Evolutionary conservation across 1,284 basidiomycete species (phyloP), one percentile per base, ranked within the genome.

Genomic region (Kwoniella shivajii): DNA sequence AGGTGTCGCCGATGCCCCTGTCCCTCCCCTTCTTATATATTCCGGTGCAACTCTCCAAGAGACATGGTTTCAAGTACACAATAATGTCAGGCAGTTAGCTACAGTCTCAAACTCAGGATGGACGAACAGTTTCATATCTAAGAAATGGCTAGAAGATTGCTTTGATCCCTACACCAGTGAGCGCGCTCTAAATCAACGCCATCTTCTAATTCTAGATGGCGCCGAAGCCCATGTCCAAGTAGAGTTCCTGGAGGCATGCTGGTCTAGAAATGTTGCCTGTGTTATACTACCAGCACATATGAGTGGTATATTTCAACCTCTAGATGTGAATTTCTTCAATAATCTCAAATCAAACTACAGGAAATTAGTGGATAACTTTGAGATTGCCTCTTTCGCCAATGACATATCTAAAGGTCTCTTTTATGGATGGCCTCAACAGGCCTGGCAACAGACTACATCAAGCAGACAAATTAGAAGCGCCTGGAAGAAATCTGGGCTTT

Each of bases 201-300:
- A 54, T 10, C 54, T 59, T 11, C 54, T 62, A 9, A 50, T 62
- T 31, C 47, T 62, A 13, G 60, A 62, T 46, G 60, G 60, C 13
- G 24, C 24, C 9, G 48, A 59, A 1, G 18, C 53, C 4, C 57
- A 59, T 37, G 27, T 43, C 37, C 10, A 47, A 39, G 51, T 50
- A 0, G 36, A 54, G 4, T 53, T 56, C 41, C 14, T 59, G 14
- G 57, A 56, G n/a, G 60, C 48, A 2, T 59, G 57, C 38, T 56
- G 57, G 54, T 49, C 27, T 11, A 18, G 48, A 1, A 54, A 56
- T 42, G 59, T 62, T n/a, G 54, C 38, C 31, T 43, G 38, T 41
- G 34, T 61, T 27, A 34, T 58, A n/a, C 38, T 61, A 10, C 60
- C 60, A 27, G 53, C 53, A 4, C 22, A 50, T 37, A 29, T 59